These are phyloP conservation scores for Ceratobasidium theobromae DNA, from an alignment of 1,284 basidiomycete genomes.

Conservation along the genomic window DNA sequence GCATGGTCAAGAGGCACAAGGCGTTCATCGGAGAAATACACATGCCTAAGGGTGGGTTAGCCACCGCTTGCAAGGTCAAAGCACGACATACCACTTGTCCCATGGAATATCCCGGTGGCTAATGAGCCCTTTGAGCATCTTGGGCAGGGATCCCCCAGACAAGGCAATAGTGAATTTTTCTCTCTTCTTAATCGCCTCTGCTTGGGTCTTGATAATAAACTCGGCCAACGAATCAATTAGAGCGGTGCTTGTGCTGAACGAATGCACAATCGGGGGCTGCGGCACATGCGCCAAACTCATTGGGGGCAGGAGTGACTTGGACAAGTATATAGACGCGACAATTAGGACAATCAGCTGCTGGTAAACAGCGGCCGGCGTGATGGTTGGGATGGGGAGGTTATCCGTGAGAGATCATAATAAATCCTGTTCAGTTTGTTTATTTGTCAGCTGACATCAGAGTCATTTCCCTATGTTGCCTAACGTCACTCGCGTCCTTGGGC, in stretches of 20 bases:
- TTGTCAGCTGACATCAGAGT: conserved; percentile 23
- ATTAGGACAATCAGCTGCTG: conserved; percentile 48
- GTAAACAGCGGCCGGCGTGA: conserved; percentile 48
- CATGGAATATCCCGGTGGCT: conserved; percentile 77
- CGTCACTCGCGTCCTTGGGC: neutral
- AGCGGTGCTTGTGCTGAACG: conserved; percentile 61
- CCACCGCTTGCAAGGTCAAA: conserved; percentile 26
- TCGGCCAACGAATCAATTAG: conserved; percentile 70
- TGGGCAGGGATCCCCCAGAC: conserved; percentile 91
- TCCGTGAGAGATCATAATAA: conserved; percentile 29
- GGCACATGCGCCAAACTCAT: conserved; percentile 44
- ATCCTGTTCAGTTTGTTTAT: neutral
- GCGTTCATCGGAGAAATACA: conserved; percentile 98
- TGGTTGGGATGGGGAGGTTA: conserved; percentile 15
- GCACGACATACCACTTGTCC: conserved; percentile 82
- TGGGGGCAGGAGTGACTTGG: neutral
- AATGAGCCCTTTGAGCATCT: conserved; percentile 76
- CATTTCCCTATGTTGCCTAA: neutral
- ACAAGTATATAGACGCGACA: conserved; percentile 39
- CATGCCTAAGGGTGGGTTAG: conserved; percentile 65
- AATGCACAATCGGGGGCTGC: conserved; percentile 66
- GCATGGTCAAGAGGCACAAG: conserved; percentile 89
- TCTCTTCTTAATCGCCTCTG: conserved; percentile 84
- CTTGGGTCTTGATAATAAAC: conserved; percentile 87
- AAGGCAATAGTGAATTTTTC: conserved; percentile 90